Evolutionary conservation across 129 eudicot species (phyloP), one percentile per base, ranked within the genome.

Genomic region (Arctium minus): DNA sequence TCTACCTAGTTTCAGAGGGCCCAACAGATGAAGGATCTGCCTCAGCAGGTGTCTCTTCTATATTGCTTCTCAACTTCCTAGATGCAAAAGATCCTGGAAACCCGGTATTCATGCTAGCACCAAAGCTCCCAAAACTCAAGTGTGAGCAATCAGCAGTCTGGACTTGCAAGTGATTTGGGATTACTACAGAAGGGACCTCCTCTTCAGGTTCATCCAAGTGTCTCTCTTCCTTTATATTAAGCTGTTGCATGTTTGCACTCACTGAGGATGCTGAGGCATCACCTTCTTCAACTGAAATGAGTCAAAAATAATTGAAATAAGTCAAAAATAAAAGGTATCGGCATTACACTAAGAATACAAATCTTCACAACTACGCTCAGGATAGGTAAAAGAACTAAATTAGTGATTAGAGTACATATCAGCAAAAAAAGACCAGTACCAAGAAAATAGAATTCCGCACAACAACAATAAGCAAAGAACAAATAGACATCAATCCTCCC

Each of bases 61-160:
- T 56, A 78, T 88, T 85, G 74, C 83, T 75, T 85, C 89, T 80
- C 17, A 82, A 77, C 1, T 92, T 82, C 30, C 85, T 78, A 36
- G 99, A 88, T 65, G 86, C 80, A 84, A 79, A 82, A 78, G 92
- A 84, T 27, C 91, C 98, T 35, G 97, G 50, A 79, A 83, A 84
- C 8, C 87, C 53, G 33, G 88, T 56, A 77, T 76, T 82, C 88
- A 94, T 77, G 46, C 85, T 90, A 81, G 94, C 76, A 62, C 98
- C 97, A 76, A 96, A 93, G 83, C 95, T 93, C 73, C 99, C 99
- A 82, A 96, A 96, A 87, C 98, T 96, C 86, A 96, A 90, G 85
- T 93, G 97, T 9, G 98, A 86, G 80, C 92, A 96, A 65, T 93
- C 99, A 7, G 94, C 97, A 78, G 85, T 85, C 78, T 96, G 98